Base-by-base conservation (phyloP, 768 basidiomycete genomes). In the Kwoniella dendrophila region DNA sequence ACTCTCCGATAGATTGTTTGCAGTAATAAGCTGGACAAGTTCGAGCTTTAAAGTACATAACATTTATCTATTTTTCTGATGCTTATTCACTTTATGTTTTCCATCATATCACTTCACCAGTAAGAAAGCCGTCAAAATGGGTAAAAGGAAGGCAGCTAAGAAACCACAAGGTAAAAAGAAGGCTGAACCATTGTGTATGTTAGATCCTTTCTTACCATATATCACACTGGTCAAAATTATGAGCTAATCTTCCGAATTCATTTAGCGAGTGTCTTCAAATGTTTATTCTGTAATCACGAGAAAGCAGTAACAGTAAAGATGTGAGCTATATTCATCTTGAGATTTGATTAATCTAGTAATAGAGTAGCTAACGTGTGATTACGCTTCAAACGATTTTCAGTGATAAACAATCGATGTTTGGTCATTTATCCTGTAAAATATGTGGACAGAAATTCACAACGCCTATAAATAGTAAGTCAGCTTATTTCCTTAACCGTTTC, bases 351-450 rank as follows among this genome's bases (percentile, higher is more conserved):
- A 33, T 36, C 20, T 20, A 44, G 22, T 8, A 44, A 49, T 3
- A 14, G 82, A 90, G 94, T 81, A 92, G 96, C 80, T 96, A 93
- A 80, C 90, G 90, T 80, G 91, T 92, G 92, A 81, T 85, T 43
- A 14, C 29, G 45, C 56, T 20, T 12, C 3, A n/a, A 4, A 7
- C 2, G 1, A 6, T n/a, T 16, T 18, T 40, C 38, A 72, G 77
- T 20, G 74, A 78, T 45, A 78, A 77, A 29, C 64, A 69, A 48
- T 66, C 88, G 70, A 92, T 92, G 86, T 92, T 90, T 75, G 86
- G 91, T 55, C 88, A 85, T 72, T 84, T 90, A 87, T 60, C 61
- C n/a, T 78, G 77, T 61, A 77, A 77, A 90, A 56, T 91, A 88
- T 65, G 95, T 89, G 56, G 90, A 90, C 73, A 96, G 92, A 76